Percentiles rank a stretch among this genome's conserved stretches.
These are phyloP conservation scores for Avena eriantha DNA, from an alignment of 176 grass and related monocot species.

Conservation along the genomic window DNA sequence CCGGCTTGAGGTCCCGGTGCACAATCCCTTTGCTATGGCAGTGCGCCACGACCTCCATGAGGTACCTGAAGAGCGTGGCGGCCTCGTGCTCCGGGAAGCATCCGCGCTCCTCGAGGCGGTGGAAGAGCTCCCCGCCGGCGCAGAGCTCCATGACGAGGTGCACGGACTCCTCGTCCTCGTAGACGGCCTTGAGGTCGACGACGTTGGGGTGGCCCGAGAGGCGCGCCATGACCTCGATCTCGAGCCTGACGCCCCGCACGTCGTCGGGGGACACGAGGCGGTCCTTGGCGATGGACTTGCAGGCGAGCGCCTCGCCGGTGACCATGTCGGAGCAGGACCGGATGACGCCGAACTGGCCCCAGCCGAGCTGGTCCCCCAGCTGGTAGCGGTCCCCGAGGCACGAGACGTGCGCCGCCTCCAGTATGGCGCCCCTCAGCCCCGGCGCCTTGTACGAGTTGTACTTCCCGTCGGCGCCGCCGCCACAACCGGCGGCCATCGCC, in stretches of 20 bases:
- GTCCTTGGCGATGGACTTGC: constrained; percentile 97
- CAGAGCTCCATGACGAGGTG: constrained; percentile 99
- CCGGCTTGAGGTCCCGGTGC: constrained; percentile 93
- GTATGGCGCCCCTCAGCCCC: constrained; percentile 55
- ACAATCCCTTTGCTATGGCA: constrained; percentile 93
- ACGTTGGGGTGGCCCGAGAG: constrained; percentile 94
- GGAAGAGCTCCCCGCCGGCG: constrained; percentile 91
- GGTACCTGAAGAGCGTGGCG: constrained; percentile 64
- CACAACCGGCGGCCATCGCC: constrained; percentile 54
- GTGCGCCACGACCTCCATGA: constrained; percentile 91
- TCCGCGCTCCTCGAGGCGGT: constrained; percentile 76
- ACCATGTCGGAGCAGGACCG: constrained; percentile 84
- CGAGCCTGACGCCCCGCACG: constrained; percentile 76
- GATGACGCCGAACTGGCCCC: constrained; percentile 97
- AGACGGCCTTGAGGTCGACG: constrained; percentile 89
- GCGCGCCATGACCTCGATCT: constrained; percentile 95
- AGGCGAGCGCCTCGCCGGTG: constrained; percentile 76
- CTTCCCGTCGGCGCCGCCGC: constrained; percentile 16
- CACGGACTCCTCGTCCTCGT: constrained; percentile 84
- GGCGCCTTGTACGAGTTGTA: constrained; percentile 88
- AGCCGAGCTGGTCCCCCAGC: constrained; percentile 84
- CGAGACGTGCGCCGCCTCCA: constrained; percentile 86
- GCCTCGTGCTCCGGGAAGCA: constrained; percentile 87
- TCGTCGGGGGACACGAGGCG: constrained; percentile 80
- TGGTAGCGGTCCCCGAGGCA: constrained; percentile 82